Evolutionary conservation across 371 early-diverging fungal species (phyloP), one percentile per base, ranked within the genome.

Genomic region (Synchytrium microbalum): DNA sequence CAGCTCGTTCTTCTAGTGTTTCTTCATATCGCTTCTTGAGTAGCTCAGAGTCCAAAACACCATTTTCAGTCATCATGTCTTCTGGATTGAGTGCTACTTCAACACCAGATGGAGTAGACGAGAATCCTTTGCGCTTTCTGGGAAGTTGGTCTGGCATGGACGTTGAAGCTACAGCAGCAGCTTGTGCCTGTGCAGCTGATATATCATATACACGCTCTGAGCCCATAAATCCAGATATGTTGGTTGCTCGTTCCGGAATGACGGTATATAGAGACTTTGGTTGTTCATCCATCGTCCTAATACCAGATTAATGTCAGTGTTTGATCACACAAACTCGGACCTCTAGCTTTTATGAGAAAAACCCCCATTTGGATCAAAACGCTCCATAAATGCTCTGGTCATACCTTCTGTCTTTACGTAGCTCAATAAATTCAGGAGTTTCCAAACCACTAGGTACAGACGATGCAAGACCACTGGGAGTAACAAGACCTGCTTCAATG

Each of bases 141-240:
- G 64, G 26, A 2, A 64, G 8, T 25, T 60, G 65, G 16, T 52
- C 19, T 5, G 32, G 30, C 29, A 32, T 56, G 25, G 71, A 54
- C 1, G 55, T 24, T 2, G 33, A 24, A 16, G 53, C 28, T 19
- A 58, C 56, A 19, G 51, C 32, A 1, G 62, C 60, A n/a, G 61
- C n/a, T 27, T 64, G 2, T n/a, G n/a, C 27, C 23, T 80, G 72
- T 1, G 76, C 67, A 19, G 52, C 60, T 31, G 85, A 71, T 54
- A 95, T 60, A 66, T 94, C 92, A 66, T 96, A 96, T 10, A 88
- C 88, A 69, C 92, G 92, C 69, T 91, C 88, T 54, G 92, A 91
- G 32, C 93, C 97, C 96, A 96, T 94, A 68, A 95, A 90, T 5
- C 92, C 95, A 2, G 80, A 74, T 52, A 90, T 82, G n/a, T 79